phyloP scores from a whole-genome alignment of 1,139 yeast genomes.

The Kodamaea fungicola region DNA sequence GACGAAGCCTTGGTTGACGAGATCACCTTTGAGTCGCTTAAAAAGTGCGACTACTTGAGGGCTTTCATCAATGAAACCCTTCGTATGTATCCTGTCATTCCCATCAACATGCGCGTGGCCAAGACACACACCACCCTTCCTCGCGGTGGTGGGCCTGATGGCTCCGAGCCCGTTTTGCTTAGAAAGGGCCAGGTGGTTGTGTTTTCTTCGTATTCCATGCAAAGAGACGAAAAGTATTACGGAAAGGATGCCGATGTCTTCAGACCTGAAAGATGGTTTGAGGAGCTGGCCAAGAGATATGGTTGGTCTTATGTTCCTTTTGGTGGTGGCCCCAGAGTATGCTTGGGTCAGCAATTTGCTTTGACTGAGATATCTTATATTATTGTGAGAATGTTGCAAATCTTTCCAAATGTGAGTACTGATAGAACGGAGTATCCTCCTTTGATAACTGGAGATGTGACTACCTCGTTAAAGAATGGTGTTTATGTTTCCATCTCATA shows the following conservation, averaged over 20 bases:
- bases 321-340: slow-evolving; percentile 60
- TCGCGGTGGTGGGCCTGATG: slow-evolving; percentile 49
- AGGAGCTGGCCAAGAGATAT: slow-evolving; percentile 26
- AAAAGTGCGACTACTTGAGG: slow-evolving; percentile 45
- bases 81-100: slow-evolving; percentile 55
- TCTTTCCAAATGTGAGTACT: slow-evolving; percentile 1
- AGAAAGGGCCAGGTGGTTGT: slow-evolving; percentile 45
- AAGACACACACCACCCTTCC: slow-evolving; percentile 46
- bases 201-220: slow-evolving; percentile 44
- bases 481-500: not conserved
- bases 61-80: slow-evolving; percentile 48
- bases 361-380: slow-evolving; percentile 52
- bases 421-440: not conserved
- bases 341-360: slow-evolving; percentile 61
- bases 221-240: slow-evolving; percentile 40
- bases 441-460: not conserved
- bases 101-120: slow-evolving; percentile 46
- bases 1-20: slow-evolving; percentile 24
- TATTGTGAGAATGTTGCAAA: slow-evolving; percentile 31
- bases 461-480: not conserved
- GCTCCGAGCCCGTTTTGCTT: slow-evolving; percentile 37
- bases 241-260: slow-evolving; percentile 48
- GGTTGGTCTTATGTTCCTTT: slow-evolving; percentile 55
- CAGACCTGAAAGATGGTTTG: slow-evolving; percentile 51
- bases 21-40: slow-evolving; percentile 47